These are phyloP conservation scores for Combretum micranthum DNA, from an alignment of 345 rosid genomes.

Conservation along the genomic window DNA sequence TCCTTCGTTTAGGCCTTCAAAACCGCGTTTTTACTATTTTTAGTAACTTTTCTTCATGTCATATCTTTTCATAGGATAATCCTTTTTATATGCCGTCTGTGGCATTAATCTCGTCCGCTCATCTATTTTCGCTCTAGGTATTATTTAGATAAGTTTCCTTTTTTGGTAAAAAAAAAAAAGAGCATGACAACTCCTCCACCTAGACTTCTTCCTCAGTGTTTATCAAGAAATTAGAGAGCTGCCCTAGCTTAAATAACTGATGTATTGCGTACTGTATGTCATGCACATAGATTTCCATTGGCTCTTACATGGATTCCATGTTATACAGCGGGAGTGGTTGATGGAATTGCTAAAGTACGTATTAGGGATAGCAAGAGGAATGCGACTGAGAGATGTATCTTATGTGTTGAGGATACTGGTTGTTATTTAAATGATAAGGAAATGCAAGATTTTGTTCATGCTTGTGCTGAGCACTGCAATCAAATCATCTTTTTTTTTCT, in stretches of 20 bases:
- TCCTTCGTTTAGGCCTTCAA: no score
- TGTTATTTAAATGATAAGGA: constrained; percentile 67
- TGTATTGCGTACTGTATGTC: constrained; percentile 75
- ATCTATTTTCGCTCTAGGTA: no score
- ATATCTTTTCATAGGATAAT: no score
- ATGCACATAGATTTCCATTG: constrained; percentile 76
- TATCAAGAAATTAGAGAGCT: constrained; percentile 58
- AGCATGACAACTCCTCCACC: constrained; percentile 46
- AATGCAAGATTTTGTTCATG: constrained; percentile 73
- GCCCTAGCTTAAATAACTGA: constrained; percentile 74
- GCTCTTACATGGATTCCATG: constrained; percentile 94
- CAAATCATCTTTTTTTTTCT: constrained; percentile 74
- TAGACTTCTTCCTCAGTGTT: constrained; percentile 58
- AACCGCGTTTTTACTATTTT: no score
- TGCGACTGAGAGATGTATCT: constrained; percentile 28
- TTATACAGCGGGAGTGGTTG: constrained; percentile 28
- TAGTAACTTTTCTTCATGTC: no score
- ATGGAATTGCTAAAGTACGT: constrained; percentile 38
- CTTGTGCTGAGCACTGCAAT: constrained; percentile 67
- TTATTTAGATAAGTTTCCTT: no score
- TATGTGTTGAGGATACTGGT: constrained; percentile 63
- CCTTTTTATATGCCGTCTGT: no score
- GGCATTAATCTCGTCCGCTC: no score
- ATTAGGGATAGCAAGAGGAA: constrained; percentile 29
- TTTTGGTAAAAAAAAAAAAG: no score